Evolutionary conservation across 2,329 filamentous ascomycete genomes (phyloP).

Genomic region (Pyricularia sp.): DNA sequence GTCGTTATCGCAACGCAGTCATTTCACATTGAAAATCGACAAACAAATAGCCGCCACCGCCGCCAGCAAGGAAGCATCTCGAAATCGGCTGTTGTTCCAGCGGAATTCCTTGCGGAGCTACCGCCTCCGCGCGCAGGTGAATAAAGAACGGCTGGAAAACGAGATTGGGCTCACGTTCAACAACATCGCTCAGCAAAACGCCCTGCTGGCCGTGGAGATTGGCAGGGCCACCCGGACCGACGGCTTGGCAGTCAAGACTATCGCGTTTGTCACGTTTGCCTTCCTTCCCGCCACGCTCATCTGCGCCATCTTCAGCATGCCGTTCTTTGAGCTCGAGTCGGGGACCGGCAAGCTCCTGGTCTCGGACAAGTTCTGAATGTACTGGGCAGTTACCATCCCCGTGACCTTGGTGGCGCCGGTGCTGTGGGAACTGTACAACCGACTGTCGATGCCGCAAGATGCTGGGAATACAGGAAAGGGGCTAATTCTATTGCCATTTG

Average conservation of each 20-base stretch:
- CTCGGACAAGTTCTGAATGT: constrained; percentile 20
- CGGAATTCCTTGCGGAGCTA: constrained; percentile 25
- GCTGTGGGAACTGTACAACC: background rate
- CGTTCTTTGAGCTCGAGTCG: constrained; percentile 26
- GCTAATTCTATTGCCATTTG: background rate
- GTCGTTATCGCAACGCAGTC: background rate
- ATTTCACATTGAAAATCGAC: too few relatives aligned
- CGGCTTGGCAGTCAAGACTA: constrained; percentile 40
- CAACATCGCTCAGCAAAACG: constrained; percentile 30
- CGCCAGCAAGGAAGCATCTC: background rate
- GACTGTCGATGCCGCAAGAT: background rate
- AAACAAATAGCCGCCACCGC: background rate
- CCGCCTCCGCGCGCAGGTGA: constrained; percentile 25
- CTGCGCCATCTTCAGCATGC: constrained; percentile 35
- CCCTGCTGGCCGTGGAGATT: constrained; percentile 27
- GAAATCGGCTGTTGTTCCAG: constrained; percentile 20
- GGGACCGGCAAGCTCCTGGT: constrained; percentile 13
- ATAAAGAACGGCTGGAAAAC: constrained; percentile 37
- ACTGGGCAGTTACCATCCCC: constrained; percentile 20
- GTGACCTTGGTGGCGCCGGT: constrained; percentile 8
- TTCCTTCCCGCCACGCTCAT: constrained; percentile 45
- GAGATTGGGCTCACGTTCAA: constrained; percentile 45
- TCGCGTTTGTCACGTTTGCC: constrained; percentile 35
- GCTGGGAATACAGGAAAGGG: background rate
- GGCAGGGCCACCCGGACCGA: constrained; percentile 30